Percentiles rank a stretch among this genome's conserved stretches.
Conservation (phyloP, 2,329 filamentous ascomycete species). For the Colletotrichum chrysophilum region DNA sequence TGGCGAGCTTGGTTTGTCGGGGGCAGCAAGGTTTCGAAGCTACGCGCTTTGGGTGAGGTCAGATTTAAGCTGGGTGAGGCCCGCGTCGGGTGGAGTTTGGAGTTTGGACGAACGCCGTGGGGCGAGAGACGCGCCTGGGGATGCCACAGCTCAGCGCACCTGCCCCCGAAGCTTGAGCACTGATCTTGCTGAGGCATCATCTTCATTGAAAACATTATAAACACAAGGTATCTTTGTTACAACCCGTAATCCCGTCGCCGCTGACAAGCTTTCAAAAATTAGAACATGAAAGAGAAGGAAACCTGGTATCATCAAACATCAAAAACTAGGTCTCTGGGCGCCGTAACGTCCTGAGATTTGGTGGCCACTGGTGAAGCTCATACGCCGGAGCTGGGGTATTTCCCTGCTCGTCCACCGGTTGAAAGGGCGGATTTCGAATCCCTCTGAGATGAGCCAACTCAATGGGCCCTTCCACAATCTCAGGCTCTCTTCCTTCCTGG, state of each 20-base stretch:
- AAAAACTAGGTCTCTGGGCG: background rate
- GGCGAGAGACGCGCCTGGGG: background rate
- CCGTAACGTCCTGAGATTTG: background rate
- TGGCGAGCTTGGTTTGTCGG: background rate
- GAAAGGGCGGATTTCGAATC: background rate
- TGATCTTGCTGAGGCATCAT: background rate
- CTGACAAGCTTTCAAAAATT: background rate
- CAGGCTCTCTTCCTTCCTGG: background rate
- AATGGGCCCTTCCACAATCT: background rate
- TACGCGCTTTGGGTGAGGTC: background rate
- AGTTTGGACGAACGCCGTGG: background rate
- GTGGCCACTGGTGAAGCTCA: background rate
- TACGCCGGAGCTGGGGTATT: background rate
- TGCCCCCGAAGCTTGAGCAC: background rate
- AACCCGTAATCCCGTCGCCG: background rate
- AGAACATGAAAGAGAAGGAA: background rate
- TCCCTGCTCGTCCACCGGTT: background rate
- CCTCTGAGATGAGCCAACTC: background rate
- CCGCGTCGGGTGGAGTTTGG: background rate
- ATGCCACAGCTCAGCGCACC: background rate
- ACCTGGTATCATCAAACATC: background rate
- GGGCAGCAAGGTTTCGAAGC: background rate
- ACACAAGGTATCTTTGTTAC: background rate
- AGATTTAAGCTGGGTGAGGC: background rate
- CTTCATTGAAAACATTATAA: background rate